Evolutionary conservation across 2,329 filamentous ascomycete genomes (phyloP).

Genomic region (Fusarium lateritium): DNA sequence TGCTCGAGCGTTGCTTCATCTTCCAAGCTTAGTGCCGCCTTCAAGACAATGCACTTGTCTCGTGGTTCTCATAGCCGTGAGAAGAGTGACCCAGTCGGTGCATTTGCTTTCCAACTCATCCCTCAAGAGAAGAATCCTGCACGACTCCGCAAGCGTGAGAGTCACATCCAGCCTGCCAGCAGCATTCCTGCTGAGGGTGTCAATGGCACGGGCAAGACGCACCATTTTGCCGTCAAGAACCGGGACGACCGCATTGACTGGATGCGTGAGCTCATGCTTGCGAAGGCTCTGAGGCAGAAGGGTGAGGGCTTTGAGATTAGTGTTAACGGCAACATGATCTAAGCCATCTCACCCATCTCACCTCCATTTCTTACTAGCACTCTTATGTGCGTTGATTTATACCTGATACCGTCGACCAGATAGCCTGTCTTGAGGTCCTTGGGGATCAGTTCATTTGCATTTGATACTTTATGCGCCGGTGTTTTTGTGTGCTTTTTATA

Average conservation of each 20-base stretch:
- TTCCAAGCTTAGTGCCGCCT: constrained; percentile 87
- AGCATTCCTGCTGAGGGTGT: constrained; percentile 59
- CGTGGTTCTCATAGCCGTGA: constrained; percentile 63
- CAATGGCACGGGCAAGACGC: constrained; percentile 82
- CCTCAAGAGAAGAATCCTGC: constrained; percentile 74
- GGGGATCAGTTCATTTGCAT: constrained; percentile 17
- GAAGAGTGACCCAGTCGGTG: constrained; percentile 72
- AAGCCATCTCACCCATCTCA: constrained; percentile 22
- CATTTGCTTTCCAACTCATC: constrained; percentile 89
- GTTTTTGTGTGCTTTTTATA: constrained; percentile 28
- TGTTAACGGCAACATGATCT: constrained; percentile 85
- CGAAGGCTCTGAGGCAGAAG: constrained; percentile 88
- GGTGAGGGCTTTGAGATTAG: constrained; percentile 86
- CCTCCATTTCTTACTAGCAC: constrained; percentile 15
- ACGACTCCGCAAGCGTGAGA: constrained; percentile 68
- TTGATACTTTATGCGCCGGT: constrained; percentile 18
- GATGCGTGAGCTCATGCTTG: constrained; percentile 95
- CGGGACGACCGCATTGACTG: constrained; percentile 95
- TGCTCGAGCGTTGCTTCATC: constrained; percentile 83
- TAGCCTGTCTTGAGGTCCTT: constrained; percentile 4
- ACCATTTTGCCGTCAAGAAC: constrained; percentile 92
- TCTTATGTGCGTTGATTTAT: constrained; percentile 25
- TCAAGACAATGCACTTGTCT: constrained; percentile 82
- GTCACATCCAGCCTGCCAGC: constrained; percentile 57
- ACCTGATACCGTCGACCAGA: constrained; percentile 8